A percentile compares a stretch with the other conserved stretches of the same genome.
Evolutionary conservation across 768 basidiomycete genomes (phyloP).

Genomic region (Solioccasus polychromus): DNA sequence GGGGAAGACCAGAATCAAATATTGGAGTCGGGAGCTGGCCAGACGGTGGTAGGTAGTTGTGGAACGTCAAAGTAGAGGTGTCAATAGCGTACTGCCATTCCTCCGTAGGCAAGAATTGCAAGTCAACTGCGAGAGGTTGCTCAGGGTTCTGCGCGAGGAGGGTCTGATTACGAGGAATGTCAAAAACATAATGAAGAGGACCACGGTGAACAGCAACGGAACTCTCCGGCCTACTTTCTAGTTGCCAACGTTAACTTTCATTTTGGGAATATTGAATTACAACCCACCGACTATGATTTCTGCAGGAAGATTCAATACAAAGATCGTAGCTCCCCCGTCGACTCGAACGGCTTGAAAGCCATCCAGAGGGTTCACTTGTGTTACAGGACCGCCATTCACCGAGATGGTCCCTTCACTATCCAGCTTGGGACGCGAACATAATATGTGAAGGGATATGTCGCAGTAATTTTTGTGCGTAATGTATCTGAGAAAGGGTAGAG

Average conservation of each 20-base stretch:
- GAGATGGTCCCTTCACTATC: not conserved
- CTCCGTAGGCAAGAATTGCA: slow-evolving; percentile 3
- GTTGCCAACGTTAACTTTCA: not conserved
- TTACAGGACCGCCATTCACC: not conserved
- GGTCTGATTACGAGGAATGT: not conserved
- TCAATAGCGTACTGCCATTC: slow-evolving; percentile 4
- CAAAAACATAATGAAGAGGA: slow-evolving; percentile 2
- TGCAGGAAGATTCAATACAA: not conserved
- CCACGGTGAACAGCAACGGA: not conserved
- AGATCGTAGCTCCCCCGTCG: not conserved
- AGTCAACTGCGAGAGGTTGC: slow-evolving; percentile 38
- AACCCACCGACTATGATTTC: slow-evolving; percentile 1
- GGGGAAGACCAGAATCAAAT: not conserved
- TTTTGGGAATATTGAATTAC: not conserved
- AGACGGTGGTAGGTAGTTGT: slow-evolving; percentile 31
- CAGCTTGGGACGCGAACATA: not conserved
- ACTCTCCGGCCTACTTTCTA: not conserved
- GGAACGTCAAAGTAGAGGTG: slow-evolving; percentile 36
- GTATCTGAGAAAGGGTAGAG: slow-evolving; percentile 2
- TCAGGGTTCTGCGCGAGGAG: not conserved
- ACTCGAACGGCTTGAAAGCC: not conserved
- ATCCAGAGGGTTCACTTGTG: not conserved
- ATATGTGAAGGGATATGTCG: not conserved
- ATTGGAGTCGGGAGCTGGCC: slow-evolving; percentile 12
- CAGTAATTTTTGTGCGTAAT: not conserved